Evolutionary conservation across 805 yeast species (phyloP).

Genomic region (Candida boidinii): DNA sequence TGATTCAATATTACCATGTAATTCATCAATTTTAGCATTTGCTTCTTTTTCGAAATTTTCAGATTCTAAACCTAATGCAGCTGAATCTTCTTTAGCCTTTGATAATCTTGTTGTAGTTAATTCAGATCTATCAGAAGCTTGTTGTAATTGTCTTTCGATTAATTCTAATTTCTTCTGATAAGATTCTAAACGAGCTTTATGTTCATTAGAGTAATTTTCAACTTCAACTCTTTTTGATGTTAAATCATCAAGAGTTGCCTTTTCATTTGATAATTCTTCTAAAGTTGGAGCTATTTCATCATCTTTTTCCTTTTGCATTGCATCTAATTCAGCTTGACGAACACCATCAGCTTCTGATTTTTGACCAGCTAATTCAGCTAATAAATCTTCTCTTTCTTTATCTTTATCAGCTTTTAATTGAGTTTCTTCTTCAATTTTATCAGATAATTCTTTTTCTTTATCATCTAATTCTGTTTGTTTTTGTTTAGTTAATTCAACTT

Average conservation of each 20-base stretch:
- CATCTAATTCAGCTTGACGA: conserved; percentile 37
- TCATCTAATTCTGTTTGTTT: conserved; percentile 31
- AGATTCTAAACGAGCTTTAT: conserved; percentile 34
- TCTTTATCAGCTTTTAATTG: conserved; percentile 32
- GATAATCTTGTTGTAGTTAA: conserved; percentile 31
- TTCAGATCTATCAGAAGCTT: conserved; percentile 32
- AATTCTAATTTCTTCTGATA: conserved; percentile 33
- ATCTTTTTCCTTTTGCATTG: conserved; percentile 43
- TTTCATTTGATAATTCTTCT: conserved; percentile 43
- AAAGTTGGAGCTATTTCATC: conserved; percentile 45
- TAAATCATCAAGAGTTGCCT: conserved; percentile 39
- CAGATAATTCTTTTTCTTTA: conserved; percentile 33
- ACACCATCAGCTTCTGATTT: conserved; percentile 35
- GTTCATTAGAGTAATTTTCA: conserved; percentile 35
- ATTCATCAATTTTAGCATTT: too few species aligned
- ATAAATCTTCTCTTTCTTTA: conserved; percentile 32
- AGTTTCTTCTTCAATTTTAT: conserved; percentile 30
- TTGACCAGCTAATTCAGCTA: conserved; percentile 32
- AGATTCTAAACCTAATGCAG: conserved; percentile 16
- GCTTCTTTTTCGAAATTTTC: conserved; percentile 20
- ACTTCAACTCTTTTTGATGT: conserved; percentile 39
- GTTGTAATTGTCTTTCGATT: conserved; percentile 34
- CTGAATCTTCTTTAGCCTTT: conserved; percentile 6
- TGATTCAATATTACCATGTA: too few species aligned
- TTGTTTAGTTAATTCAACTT: conserved; percentile 31